Conservation (phyloP, 345 rosid species). For the Euphorbia tirucalli region DNA sequence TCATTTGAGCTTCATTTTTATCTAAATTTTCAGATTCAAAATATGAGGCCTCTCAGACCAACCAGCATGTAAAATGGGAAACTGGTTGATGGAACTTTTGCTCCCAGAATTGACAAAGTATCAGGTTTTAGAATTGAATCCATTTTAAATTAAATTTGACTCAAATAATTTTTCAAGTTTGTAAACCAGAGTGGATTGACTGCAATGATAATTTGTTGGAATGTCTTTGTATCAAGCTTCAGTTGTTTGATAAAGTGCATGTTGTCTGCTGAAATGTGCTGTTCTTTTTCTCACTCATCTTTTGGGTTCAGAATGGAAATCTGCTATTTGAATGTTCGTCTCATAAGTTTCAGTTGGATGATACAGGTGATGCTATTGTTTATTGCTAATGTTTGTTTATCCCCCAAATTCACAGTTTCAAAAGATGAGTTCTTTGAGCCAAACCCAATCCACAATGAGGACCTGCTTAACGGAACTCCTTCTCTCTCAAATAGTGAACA, state of each 20-base stretch:
- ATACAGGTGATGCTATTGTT: neutral
- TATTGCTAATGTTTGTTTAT: neutral
- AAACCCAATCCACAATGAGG: neutral
- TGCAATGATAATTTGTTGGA: too few relatives aligned
- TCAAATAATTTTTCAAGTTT: too few relatives aligned
- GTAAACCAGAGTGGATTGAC: too few relatives aligned
- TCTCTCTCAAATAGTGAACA: neutral
- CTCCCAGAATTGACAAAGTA: neutral
- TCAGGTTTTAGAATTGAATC: conserved; percentile 10
- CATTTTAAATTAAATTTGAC: too few relatives aligned
- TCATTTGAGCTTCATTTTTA: neutral
- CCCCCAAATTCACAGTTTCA: neutral
- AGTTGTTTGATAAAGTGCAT: too few relatives aligned
- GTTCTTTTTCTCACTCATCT: neutral
- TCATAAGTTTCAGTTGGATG: neutral
- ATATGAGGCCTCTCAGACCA: neutral
- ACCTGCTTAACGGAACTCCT: neutral
- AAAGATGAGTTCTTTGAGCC: neutral
- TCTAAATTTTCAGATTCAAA: conserved; percentile 1
- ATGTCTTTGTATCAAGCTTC: too few relatives aligned
- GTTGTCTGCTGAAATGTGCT: too few relatives aligned
- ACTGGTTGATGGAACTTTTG: neutral
- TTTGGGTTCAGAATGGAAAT: too few relatives aligned
- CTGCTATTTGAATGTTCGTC: neutral
- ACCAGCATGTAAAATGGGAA: neutral